Evolutionary conservation across 139 green algal genomes (phyloP).

Genomic region (Haematococcus lacustris): DNA sequence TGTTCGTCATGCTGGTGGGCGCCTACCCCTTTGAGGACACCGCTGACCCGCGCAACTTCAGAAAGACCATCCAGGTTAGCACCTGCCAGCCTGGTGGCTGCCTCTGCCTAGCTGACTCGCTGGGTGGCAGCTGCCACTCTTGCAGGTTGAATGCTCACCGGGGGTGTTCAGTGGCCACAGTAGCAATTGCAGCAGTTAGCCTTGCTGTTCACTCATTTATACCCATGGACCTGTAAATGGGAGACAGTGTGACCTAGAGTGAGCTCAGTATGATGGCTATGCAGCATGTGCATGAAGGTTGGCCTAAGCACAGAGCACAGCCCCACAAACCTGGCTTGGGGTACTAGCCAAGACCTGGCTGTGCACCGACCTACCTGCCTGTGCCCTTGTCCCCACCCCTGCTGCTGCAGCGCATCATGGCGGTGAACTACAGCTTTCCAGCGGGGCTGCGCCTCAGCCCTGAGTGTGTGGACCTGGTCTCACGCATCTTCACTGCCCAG

Average conservation of each 20-base stretch:
- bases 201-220: background rate
- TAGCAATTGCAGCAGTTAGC: no score
- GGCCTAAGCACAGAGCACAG: no score
- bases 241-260: background rate
- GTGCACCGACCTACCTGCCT: no score
- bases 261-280: background rate
- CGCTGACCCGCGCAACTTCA: conserved; percentile 89
- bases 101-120: background rate
- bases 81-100: background rate
- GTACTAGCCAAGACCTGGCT: no score
- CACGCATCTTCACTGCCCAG: conserved; percentile 23
- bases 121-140: background rate
- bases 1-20: conserved; percentile 97
- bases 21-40: conserved; percentile 98
- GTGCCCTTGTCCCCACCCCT: background rate
- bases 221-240: background rate
- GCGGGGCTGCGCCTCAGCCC: conserved; percentile 14
- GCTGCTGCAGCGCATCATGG: conserved; percentile 75
- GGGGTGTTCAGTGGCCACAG: background rate
- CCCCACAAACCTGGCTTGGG: no score
- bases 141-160: background rate
- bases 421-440: conserved; percentile 82
- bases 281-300: no score
- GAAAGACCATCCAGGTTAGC: conserved; percentile 90
- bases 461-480: conserved; percentile 35